Evolutionary conservation across 352 stramenopile genomes (phyloP), one percentile per base, ranked within the genome.

Genomic region (Phytopythium helicoides): DNA sequence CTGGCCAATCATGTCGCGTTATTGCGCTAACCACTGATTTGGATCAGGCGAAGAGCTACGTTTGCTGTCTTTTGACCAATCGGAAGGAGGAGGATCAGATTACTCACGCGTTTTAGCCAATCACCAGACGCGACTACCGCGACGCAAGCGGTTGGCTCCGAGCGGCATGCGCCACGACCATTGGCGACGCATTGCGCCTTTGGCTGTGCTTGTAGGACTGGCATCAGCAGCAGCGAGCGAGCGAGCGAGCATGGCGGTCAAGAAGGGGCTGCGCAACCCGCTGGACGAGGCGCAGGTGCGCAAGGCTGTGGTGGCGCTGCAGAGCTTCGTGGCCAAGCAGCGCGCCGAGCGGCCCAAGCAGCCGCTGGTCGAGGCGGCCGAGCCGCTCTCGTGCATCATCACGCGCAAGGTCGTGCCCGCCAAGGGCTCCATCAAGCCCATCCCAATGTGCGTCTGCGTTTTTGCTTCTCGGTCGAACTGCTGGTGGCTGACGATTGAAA

Each of bases 251-350:
- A 63, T 64, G 51, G 71, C 66, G 59, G 55, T 76, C 38, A 83
- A 79, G 64, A 84, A 81, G 40, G 73, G 76, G 44, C 65, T 86
- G 38, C 76, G 73, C n/a, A 86, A 86, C 55, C 78, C 78, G 41
- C 60, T 89, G 31, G 78, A 89, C 19, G 76, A 85, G 52, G 76
- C 73, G 41, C 79, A 92, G 63, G 79, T 92, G 68, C 78, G 75
- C 44, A 77, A 75, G 48, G 81, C 81, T 21, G 79, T 92, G 35
- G 58, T 84, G 22, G 81, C 81, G 46, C 60, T 92, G 55, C 65
- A 88, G 71, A 48, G 66, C 38, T 80, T 87, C 48, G 59, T 68
- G 42, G 73, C 70, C 26, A 84, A 86, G 55, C 61, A 75, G 47
- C 60, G 81, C 60, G 48, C 15, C 10, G 56, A 62, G 39, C 60